These are phyloP conservation scores for Lactarius sp. DNA, from an alignment of 768 basidiomycete genomes.

Conservation along the genomic window DNA sequence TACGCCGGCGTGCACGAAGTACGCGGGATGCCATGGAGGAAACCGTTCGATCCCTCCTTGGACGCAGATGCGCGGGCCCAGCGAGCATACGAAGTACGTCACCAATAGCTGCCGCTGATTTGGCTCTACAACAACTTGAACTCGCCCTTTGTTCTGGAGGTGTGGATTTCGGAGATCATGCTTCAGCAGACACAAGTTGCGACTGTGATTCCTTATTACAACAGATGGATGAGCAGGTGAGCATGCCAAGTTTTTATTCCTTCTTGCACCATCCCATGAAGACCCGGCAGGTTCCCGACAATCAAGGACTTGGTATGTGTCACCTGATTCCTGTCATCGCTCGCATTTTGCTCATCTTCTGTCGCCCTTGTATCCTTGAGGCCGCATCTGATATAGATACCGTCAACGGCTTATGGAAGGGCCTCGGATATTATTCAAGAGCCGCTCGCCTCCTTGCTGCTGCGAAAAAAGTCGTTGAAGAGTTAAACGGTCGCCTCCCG, in stretches of 20 bases:
- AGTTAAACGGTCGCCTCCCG: slow-evolving; percentile 68
- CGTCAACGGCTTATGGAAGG: slow-evolving; percentile 89
- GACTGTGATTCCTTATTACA: slow-evolving; percentile 93
- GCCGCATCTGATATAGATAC: slow-evolving; percentile 72
- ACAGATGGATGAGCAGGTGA: slow-evolving; percentile 78
- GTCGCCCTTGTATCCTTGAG: slow-evolving; percentile 31
- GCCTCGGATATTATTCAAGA: slow-evolving; percentile 85
- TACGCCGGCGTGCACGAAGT: slow-evolving; percentile 59
- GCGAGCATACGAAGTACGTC: slow-evolving; percentile 82
- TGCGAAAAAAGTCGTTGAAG: slow-evolving; percentile 71
- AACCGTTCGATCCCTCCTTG: slow-evolving; percentile 53
- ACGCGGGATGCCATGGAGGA: slow-evolving; percentile 92
- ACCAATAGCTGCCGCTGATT: not conserved
- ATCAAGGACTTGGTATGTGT: slow-evolving; percentile 62
- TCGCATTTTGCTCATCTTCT: not conserved
- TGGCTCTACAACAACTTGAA: not conserved
- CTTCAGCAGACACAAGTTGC: slow-evolving; percentile 92
- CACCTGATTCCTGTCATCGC: too few species aligned
- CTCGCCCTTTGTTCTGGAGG: slow-evolving; percentile 38
- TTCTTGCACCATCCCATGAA: not conserved
- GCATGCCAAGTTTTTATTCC: slow-evolving; percentile 27
- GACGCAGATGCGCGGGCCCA: slow-evolving; percentile 63
- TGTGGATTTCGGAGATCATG: slow-evolving; percentile 94
- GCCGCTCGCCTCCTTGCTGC: slow-evolving; percentile 77
- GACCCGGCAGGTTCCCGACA: slow-evolving; percentile 64